phyloP scores from a whole-genome alignment of 371 early-diverging fungal species.

The Rhizopus arrhizus region DNA sequence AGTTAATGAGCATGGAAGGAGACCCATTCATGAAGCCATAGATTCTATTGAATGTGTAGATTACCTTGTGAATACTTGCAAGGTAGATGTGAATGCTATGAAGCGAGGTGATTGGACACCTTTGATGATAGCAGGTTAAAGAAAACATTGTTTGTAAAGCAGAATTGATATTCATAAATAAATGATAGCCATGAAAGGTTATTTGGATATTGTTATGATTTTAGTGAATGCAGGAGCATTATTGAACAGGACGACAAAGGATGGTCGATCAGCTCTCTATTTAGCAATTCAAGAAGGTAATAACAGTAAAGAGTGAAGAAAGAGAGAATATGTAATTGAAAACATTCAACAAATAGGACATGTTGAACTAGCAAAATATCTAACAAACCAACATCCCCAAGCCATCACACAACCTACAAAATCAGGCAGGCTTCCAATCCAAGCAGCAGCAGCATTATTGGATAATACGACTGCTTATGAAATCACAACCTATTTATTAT shows the following conservation, averaged over 20 bases:
- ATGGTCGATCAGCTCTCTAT: conserved; percentile 57
- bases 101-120: conserved; percentile 64
- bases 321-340: too few relatives aligned
- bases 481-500: conserved; percentile 30
- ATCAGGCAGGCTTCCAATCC: conserved; percentile 51
- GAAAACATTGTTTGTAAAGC: not conserved
- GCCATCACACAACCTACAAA: conserved; percentile 37
- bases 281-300: conserved; percentile 55
- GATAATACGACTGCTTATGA: conserved; percentile 14
- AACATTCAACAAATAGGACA: conserved; percentile 32
- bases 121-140: conserved; percentile 49
- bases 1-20: conserved; percentile 54
- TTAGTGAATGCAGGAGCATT: conserved; percentile 40
- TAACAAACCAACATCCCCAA: conserved; percentile 40
- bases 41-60: conserved; percentile 42
- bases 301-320: not conserved
- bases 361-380: conserved; percentile 36
- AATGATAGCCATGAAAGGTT: conserved; percentile 47
- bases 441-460: conserved; percentile 44
- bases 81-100: conserved; percentile 52
- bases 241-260: conserved; percentile 40
- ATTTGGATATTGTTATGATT: conserved; percentile 36
- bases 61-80: conserved; percentile 32
- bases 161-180: not conserved
- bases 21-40: conserved; percentile 56